Evolutionary conservation across 352 stramenopile species (phyloP).

Genomic region (Phytophthora pinifolia): DNA sequence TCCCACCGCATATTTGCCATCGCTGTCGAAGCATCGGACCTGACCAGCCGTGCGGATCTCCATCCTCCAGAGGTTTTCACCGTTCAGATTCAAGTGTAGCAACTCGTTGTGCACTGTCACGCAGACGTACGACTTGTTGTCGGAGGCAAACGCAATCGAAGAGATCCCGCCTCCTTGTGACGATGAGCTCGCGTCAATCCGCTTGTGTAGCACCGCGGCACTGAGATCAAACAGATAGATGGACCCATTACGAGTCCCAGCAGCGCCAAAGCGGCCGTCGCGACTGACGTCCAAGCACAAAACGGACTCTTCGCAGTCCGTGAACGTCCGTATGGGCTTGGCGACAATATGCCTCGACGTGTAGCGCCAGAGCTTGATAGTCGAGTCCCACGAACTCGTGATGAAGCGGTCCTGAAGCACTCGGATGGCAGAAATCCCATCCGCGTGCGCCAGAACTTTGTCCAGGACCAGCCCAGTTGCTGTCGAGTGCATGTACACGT

Average conservation of each 20-base stretch:
- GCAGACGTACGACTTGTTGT: constrained; percentile 60
- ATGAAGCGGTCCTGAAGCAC: constrained; percentile 58
- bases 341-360: constrained; percentile 51
- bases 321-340: constrained; percentile 53
- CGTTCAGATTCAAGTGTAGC: constrained; percentile 51
- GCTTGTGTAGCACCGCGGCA: constrained; percentile 24
- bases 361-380: constrained; percentile 75
- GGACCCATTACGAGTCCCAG: constrained; percentile 54
- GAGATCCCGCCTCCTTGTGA: constrained; percentile 40
- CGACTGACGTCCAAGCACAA: constrained; percentile 67
- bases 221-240: constrained; percentile 56
- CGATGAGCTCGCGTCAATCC: constrained; percentile 37
- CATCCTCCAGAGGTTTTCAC: constrained; percentile 52
- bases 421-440: constrained; percentile 72
- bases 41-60: constrained; percentile 51
- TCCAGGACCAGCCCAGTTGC: constrained; percentile 57
- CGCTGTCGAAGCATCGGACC: constrained; percentile 70
- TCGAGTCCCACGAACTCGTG: constrained; percentile 80
- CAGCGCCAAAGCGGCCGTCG: constrained; percentile 48
- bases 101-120: constrained; percentile 74
- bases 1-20: constrained; percentile 69
- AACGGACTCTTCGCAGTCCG: constrained; percentile 64
- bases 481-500: constrained; percentile 74
- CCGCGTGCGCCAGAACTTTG: constrained; percentile 61
- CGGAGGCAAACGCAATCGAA: constrained; percentile 51